Evolutionary conservation across 495 filamentous ascomycete genomes (phyloP).

Genomic region (Parathielavia hyrcaniae): DNA sequence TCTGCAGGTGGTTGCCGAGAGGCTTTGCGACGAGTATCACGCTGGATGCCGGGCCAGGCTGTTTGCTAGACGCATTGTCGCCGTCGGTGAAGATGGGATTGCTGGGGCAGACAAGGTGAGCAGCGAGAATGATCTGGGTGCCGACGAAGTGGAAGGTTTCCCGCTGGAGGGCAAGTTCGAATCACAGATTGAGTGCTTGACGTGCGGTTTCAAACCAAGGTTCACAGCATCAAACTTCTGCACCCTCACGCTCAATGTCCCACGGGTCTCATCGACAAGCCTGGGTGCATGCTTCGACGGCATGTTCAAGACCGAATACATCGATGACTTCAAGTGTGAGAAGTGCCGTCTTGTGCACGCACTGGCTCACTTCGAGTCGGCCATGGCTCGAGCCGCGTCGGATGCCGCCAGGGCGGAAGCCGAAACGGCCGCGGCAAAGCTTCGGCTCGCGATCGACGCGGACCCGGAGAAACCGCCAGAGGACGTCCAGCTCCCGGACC

Average conservation of each 20-base stretch:
- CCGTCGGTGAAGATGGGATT: background rate
- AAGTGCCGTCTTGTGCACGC: slow-evolving; percentile 84
- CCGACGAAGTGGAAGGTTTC: slow-evolving; percentile 60
- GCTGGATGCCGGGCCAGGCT: slow-evolving; percentile 66
- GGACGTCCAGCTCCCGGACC: slow-evolving; percentile 68
- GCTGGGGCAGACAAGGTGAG: background rate
- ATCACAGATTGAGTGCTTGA: slow-evolving; percentile 87
- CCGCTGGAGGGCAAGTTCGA: slow-evolving; percentile 81
- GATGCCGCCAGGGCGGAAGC: slow-evolving; percentile 45
- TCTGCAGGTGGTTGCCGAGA: slow-evolving; percentile 84
- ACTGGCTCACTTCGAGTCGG: slow-evolving; percentile 30
- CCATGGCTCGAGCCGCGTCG: slow-evolving; percentile 37
- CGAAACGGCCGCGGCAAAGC: slow-evolving; percentile 43
- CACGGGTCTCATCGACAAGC: slow-evolving; percentile 53
- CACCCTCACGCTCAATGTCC: slow-evolving; percentile 86
- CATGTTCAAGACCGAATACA: slow-evolving; percentile 88
- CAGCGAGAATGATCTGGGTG: slow-evolving; percentile 44
- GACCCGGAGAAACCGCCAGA: slow-evolving; percentile 73
- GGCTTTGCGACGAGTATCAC: slow-evolving; percentile 88
- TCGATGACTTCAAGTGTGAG: slow-evolving; percentile 95
- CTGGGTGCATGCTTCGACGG: slow-evolving; percentile 73
- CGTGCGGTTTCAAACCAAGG: slow-evolving; percentile 82
- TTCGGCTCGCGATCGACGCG: slow-evolving; percentile 57
- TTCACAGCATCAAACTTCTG: slow-evolving; percentile 79
- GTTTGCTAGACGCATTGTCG: slow-evolving; percentile 30